phyloP scores from a whole-genome alignment of 176 grass and related monocot genomes.

The Tillandsia fasciculata region DNA sequence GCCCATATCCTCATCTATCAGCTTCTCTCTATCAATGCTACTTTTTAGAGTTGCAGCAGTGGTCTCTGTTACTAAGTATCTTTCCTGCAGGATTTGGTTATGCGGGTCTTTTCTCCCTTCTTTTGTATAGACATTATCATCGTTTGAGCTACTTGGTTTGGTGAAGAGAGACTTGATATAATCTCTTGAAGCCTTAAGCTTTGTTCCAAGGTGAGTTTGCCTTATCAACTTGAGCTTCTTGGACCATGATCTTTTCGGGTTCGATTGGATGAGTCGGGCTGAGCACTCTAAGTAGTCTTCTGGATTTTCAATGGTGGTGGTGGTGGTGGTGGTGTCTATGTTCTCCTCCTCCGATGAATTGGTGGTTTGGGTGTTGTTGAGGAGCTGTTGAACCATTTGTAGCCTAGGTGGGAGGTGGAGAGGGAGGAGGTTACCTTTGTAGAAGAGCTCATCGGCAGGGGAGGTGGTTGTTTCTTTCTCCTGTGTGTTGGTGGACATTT shows the following conservation, averaged over 20 bases:
- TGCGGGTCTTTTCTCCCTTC: neutral
- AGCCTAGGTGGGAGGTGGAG: slow-evolving; percentile 65
- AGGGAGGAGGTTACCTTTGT: slow-evolving; percentile 86
- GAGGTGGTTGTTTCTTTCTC: slow-evolving; percentile 28
- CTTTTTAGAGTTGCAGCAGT: slow-evolving; percentile 14
- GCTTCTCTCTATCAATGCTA: slow-evolving; percentile 24
- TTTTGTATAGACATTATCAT: neutral
- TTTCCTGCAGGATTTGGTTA: neutral
- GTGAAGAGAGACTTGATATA: slow-evolving; percentile 71
- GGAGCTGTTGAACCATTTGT: slow-evolving; percentile 66
- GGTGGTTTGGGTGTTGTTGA: slow-evolving; percentile 14
- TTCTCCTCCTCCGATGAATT: neutral
- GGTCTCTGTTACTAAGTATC: neutral
- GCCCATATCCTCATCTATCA: slow-evolving; percentile 29
- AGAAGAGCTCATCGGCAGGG: slow-evolving; percentile 91
- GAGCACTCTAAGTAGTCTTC: neutral
- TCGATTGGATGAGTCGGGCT: neutral
- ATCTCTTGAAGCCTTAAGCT: slow-evolving; percentile 60
- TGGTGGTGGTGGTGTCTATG: neutral
- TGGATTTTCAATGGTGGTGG: neutral
- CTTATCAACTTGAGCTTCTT: slow-evolving; percentile 59
- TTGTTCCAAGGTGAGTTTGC: slow-evolving; percentile 22
- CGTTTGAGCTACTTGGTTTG: slow-evolving; percentile 2
- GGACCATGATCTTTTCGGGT: slow-evolving; percentile 53
- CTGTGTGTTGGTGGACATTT: slow-evolving; percentile 11